These are phyloP conservation scores for Gnomoniopsis smithogilvyi DNA, from an alignment of 2,329 filamentous ascomycete species.

Conservation along the genomic window DNA sequence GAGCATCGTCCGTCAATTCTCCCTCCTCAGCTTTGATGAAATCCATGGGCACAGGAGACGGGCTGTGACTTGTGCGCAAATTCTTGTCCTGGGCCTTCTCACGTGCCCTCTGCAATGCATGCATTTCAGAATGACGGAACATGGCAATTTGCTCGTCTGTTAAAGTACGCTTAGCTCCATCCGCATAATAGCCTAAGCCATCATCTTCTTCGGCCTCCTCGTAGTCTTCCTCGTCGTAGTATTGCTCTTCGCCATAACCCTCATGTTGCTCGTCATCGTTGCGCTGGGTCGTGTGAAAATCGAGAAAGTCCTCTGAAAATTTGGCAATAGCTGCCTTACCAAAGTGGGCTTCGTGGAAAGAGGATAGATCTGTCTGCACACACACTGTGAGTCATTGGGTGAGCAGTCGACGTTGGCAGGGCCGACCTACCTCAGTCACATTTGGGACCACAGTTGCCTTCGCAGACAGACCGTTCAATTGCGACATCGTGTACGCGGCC, in stretches of 20 bases:
- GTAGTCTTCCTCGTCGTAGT: too few species aligned
- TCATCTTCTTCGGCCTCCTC: constrained; percentile 56
- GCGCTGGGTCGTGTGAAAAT: constrained; percentile 24
- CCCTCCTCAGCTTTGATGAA: constrained; percentile 19
- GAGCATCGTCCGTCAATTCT: constrained; percentile 23
- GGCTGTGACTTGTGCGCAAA: not conserved
- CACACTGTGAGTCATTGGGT: not conserved
- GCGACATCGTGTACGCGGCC: constrained; percentile 11
- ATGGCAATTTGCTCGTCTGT: constrained; percentile 90
- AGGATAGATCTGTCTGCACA: constrained; percentile 53
- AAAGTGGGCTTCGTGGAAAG: constrained; percentile 62
- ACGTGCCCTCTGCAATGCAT: constrained; percentile 59
- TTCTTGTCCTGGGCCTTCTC: constrained; percentile 27
- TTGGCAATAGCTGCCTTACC: constrained; percentile 39
- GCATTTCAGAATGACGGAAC: constrained; percentile 85
- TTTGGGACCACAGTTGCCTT: constrained; percentile 28
- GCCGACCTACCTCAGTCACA: constrained; percentile 34
- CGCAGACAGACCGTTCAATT: constrained; percentile 1
- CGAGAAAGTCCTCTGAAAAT: constrained; percentile 45
- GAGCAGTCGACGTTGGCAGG: not conserved
- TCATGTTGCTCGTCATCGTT: constrained; percentile 25
- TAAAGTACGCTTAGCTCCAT: constrained; percentile 83
- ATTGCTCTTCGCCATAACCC: constrained; percentile 29
- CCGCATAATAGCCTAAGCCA: constrained; percentile 76
- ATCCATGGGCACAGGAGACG: not conserved